Evolutionary conservation across 2,329 filamentous ascomycete species (phyloP).

Genomic region (Lachnellula cervina): DNA sequence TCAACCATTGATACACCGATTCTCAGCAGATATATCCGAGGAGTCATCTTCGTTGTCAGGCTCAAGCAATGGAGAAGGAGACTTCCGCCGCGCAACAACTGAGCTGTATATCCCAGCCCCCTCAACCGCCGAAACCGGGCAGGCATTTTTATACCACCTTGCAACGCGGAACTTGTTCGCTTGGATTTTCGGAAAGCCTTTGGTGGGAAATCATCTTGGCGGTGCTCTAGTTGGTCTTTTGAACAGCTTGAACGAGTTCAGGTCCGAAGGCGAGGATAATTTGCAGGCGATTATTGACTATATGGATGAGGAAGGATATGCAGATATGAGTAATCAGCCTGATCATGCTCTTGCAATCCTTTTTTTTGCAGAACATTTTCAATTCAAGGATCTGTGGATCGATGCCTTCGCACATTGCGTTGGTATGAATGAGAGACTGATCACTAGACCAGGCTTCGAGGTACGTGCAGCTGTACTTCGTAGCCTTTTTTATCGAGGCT

Average conservation of each 20-base stretch:
- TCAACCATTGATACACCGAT: slow-evolving; percentile 53
- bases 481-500: too few relatives aligned
- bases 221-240: slow-evolving; percentile 59
- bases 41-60: slow-evolving; percentile 12
- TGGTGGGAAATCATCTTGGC: slow-evolving; percentile 66
- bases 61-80: slow-evolving; percentile 7
- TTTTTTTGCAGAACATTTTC: slow-evolving; percentile 62
- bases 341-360: slow-evolving; percentile 65
- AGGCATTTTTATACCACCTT: slow-evolving; percentile 59
- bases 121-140: slow-evolving; percentile 44
- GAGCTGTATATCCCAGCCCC: slow-evolving; percentile 70
- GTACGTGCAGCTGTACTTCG: slow-evolving; percentile 38
- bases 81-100: slow-evolving; percentile 22
- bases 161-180: slow-evolving; percentile 73
- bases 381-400: slow-evolving; percentile 60
- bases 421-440: slow-evolving; percentile 65
- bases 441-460: slow-evolving; percentile 53
- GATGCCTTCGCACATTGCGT: slow-evolving; percentile 74
- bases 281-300: slow-evolving; percentile 59
- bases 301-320: slow-evolving; percentile 64
- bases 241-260: slow-evolving; percentile 59
- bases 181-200: slow-evolving; percentile 58
- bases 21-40: slow-evolving; percentile 32
- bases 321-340: slow-evolving; percentile 59
- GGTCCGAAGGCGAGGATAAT: slow-evolving; percentile 50